Percentiles rank a stretch among this genome's conserved stretches.
Conservation (phyloP, 306 rosid species). For the Arachis hypogaea region DNA sequence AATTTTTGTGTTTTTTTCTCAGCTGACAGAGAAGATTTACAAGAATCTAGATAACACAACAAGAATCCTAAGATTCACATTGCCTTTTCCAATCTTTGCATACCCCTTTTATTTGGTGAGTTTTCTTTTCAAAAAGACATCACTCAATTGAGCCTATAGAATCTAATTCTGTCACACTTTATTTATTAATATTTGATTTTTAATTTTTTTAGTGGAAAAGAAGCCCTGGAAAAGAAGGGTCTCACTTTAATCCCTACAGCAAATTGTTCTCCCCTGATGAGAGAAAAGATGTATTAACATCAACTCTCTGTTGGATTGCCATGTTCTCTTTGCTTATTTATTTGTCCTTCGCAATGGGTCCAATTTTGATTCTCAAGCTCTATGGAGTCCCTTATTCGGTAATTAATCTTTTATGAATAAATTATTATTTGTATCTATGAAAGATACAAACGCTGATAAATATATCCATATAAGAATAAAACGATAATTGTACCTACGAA, state of each 20-base stretch:
- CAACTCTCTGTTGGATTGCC: slow-evolving; percentile 71
- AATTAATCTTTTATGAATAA: not conserved
- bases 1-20: slow-evolving; percentile 25
- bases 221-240: slow-evolving; percentile 95
- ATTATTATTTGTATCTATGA: too few species aligned
- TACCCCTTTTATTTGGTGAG: slow-evolving; percentile 91
- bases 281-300: slow-evolving; percentile 63
- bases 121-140: not conserved
- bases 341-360: slow-evolving; percentile 56
- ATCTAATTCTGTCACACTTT: not conserved
- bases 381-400: slow-evolving; percentile 91
- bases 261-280: slow-evolving; percentile 67
- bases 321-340: slow-evolving; percentile 62
- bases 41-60: slow-evolving; percentile 55
- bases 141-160: not conserved
- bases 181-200: slow-evolving; percentile 23
- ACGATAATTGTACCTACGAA: too few species aligned
- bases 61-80: slow-evolving; percentile 62
- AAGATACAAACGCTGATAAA: too few species aligned
- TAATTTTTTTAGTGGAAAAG: slow-evolving; percentile 68
- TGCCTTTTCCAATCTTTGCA: slow-evolving; percentile 86
- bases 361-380: slow-evolving; percentile 56
- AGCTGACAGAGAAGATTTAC: slow-evolving; percentile 81
- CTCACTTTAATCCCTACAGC: slow-evolving; percentile 88
- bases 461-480: too few species aligned